Evolutionary conservation across 805 yeast species (phyloP), one percentile per base, ranked within the genome.

Genomic region (Sungouiella thailandica): DNA sequence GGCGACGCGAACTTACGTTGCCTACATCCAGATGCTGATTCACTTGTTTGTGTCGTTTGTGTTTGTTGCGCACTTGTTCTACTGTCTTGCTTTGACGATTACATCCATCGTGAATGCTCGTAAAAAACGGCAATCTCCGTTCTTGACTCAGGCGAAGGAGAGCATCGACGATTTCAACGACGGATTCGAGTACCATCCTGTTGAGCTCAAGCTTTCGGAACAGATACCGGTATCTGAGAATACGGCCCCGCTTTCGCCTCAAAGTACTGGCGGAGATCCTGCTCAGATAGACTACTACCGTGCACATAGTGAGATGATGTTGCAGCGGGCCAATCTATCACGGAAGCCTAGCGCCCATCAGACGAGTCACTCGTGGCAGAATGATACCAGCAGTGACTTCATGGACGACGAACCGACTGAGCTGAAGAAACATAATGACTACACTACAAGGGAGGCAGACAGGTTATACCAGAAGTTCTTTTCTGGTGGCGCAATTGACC

Each of bases 371-470:
- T 4, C 22, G 5, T 11, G 16, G 27, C 12, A 25, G 7, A 5
- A 15, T 11, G 17, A 13, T 25, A 16, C 5, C 28, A 13, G 17
- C 11, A 25, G 17, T 14, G 28, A 25, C 12, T 22, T 28, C 9
- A 28, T 23, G 12, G 23, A 16, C n/a, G 25, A 32, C 32, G 28
- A 35, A 18, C 26, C 33, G 14, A 36, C 44, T 33, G 23, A 33
- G 25, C 28, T 49, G 26, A 47, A 47, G 29, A 48, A 41, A 22
- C 36, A 44, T 13, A 67, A 56, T 8, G 80, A 79, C 49, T 78
- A 78, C 52, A 70, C 80, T 0, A 70, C 72, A 2, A 59, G 85
- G 38, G 85, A 79, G 48, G 79, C 76, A 1, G 85, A 79, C 49
- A 44, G 65, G 20, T 74, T 75, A 37, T 71, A 60, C 46, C 58